Evolutionary conservation across 495 filamentous ascomycete genomes (phyloP).

Genomic region (Extremus antarcticus): DNA sequence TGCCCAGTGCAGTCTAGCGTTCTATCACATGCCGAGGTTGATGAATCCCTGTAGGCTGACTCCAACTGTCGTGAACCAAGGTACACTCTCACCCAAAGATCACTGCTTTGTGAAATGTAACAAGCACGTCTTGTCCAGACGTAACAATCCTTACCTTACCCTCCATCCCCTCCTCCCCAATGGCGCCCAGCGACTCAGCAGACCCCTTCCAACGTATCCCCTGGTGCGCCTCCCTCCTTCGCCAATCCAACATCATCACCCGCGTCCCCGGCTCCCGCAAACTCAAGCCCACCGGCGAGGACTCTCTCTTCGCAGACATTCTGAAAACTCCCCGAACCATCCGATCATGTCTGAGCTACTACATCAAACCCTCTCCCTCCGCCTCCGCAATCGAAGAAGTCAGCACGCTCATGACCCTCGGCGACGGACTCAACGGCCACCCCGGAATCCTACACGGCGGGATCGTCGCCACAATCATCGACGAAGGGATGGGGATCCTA

Average conservation of each 20-base stretch:
- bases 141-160: no score
- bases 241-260: constrained; percentile 24
- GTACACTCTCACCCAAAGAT: no score
- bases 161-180: no score
- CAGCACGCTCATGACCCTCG: constrained; percentile 39
- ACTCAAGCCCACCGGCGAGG: constrained; percentile 36
- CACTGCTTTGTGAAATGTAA: no score
- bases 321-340: constrained; percentile 45
- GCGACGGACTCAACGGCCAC: constrained; percentile 47
- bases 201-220: constrained; percentile 13
- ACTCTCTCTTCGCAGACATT: constrained; percentile 46
- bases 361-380: constrained; percentile 25
- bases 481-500: constrained; percentile 45
- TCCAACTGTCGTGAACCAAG: no score
- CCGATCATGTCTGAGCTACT: constrained; percentile 37
- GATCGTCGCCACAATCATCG: constrained; percentile 47
- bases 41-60: neutral
- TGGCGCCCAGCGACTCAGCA: constrained; percentile 10
- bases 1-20: no score
- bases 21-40: neutral
- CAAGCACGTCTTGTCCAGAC: no score
- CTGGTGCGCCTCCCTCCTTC: constrained; percentile 10
- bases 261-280: constrained; percentile 28
- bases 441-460: constrained; percentile 50
- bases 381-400: constrained; percentile 33